These are phyloP conservation scores for Phytophthora uliginosa DNA, from an alignment of 352 stramenopile species.

Conservation along the genomic window DNA sequence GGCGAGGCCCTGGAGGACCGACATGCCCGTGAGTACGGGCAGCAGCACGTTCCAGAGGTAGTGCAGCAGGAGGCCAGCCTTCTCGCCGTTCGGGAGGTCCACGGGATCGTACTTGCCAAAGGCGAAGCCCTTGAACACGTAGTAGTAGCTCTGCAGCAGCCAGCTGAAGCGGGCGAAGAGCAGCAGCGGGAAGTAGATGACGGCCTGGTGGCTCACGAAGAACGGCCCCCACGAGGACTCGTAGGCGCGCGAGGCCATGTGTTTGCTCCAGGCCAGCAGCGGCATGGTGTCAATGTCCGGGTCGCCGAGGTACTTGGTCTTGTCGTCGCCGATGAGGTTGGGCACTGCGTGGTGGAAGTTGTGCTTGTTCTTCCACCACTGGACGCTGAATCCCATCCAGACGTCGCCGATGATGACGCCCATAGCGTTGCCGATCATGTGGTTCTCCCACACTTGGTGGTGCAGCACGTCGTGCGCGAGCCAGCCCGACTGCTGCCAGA, in stretches of 20 bases:
- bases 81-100: conserved; percentile 88
- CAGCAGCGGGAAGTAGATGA: conserved; percentile 98
- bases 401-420: conserved; percentile 97
- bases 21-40: conserved; percentile 73
- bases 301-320: conserved; percentile 91
- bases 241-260: conserved; percentile 93
- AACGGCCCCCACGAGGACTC: conserved; percentile 89
- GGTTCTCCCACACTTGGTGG: conserved; percentile 98
- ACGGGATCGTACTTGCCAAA: conserved; percentile 89
- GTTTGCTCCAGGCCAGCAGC: conserved; percentile 97
- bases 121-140: conserved; percentile 92
- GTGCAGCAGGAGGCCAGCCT: conserved; percentile 85
- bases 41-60: conserved; percentile 95
- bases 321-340: conserved; percentile 95
- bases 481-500: conserved; percentile 99
- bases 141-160: conserved; percentile 97
- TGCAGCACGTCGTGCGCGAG: conserved; percentile 98
- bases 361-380: conserved; percentile 99
- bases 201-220: conserved; percentile 94
- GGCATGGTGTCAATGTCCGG: conserved; percentile 99
- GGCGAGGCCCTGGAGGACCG: conserved; percentile 67
- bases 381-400: conserved; percentile 98
- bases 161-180: conserved; percentile 97
- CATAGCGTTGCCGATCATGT: conserved; percentile 93
- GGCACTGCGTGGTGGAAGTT: conserved; percentile 99